A percentile compares a stretch with the other conserved stretches of the same genome.
Conservation (phyloP, 2,329 filamentous ascomycete genomes). For the Pseudopithomyces chartarum region DNA sequence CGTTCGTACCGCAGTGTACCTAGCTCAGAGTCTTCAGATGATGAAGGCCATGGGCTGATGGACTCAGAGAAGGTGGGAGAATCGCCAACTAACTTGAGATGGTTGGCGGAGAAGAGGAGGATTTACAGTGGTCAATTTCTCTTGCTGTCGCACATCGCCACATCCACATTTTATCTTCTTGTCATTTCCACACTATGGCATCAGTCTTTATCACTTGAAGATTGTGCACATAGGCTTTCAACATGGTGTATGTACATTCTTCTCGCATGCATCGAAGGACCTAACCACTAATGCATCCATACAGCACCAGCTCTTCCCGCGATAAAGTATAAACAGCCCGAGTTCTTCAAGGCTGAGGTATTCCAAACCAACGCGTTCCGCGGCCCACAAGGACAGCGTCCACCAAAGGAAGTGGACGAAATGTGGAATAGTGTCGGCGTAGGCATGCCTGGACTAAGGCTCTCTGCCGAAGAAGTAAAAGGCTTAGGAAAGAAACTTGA, state of each 20-base stretch:
- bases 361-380: neutral
- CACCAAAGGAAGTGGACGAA: neutral
- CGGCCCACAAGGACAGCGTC: neutral
- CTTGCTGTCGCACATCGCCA: neutral
- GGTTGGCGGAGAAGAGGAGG: neutral
- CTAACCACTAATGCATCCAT: neutral
- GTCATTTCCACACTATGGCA: neutral
- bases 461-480: neutral
- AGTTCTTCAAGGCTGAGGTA: neutral
- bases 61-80: neutral
- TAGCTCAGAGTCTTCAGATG: neutral
- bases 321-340: neutral
- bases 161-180: neutral
- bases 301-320: neutral
- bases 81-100: neutral
- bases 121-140: neutral
- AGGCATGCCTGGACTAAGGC: neutral
- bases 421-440: neutral
- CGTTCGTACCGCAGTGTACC: neutral
- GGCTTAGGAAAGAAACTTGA: neutral
- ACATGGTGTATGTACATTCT: neutral
- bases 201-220: neutral
- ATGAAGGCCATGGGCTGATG: neutral
- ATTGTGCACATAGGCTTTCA: neutral
- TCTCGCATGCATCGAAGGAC: neutral